Percentiles rank a stretch among this genome's conserved stretches.
These are phyloP conservation scores for Cytospora mali DNA, from an alignment of 2,329 filamentous ascomycete species.

Conservation along the genomic window DNA sequence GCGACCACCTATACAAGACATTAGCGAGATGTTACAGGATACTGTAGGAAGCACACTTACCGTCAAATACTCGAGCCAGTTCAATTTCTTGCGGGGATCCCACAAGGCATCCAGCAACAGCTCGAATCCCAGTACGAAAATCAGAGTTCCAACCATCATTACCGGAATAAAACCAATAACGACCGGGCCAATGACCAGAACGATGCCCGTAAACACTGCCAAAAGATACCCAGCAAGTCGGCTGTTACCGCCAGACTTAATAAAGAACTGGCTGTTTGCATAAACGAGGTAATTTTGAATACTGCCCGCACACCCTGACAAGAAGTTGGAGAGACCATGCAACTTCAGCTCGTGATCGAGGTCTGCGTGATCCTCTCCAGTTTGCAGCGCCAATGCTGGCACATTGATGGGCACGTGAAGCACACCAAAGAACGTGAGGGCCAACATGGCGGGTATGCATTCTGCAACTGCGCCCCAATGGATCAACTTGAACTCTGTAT, in stretches of 20 bases:
- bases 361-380: slow-evolving; percentile 88
- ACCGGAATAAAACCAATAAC: slow-evolving; percentile 94
- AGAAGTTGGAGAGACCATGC: slow-evolving; percentile 88
- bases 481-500: slow-evolving; percentile 74
- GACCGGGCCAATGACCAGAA: slow-evolving; percentile 83
- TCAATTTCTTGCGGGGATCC: slow-evolving; percentile 85
- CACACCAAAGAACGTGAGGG: slow-evolving; percentile 94
- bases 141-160: slow-evolving; percentile 94
- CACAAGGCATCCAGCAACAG: slow-evolving; percentile 86
- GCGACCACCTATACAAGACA: slow-evolving; percentile 62
- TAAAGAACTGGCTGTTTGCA: slow-evolving; percentile 96
- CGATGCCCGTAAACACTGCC: slow-evolving; percentile 74
- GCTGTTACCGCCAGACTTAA: slow-evolving; percentile 85
- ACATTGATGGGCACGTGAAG: slow-evolving; percentile 98
- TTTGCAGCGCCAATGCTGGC: slow-evolving; percentile 85
- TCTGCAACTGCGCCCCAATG: slow-evolving; percentile 82
- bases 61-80: slow-evolving; percentile 85
- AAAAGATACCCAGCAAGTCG: slow-evolving; percentile 85
- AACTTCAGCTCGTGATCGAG: slow-evolving; percentile 89
- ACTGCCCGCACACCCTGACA: slow-evolving; percentile 85
- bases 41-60: slow-evolving; percentile 46
- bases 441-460: slow-evolving; percentile 92
- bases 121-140: slow-evolving; percentile 93
- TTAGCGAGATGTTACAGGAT: slow-evolving; percentile 30
- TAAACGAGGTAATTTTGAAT: slow-evolving; percentile 98